Evolutionary conservation across 345 rosid genomes (phyloP).

Genomic region (Euphorbia lathyris): DNA sequence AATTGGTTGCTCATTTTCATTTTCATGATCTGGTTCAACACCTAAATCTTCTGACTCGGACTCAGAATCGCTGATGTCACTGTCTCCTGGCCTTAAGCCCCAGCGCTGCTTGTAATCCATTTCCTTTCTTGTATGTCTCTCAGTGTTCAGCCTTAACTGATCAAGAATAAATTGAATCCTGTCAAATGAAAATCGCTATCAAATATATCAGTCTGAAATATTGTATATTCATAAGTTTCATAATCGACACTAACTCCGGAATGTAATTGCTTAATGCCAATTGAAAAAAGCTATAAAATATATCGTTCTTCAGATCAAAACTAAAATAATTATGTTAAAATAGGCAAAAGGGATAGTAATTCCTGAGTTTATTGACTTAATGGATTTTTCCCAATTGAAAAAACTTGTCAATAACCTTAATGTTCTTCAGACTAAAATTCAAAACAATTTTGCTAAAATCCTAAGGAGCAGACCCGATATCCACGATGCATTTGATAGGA

Average conservation of each 20-base stretch:
- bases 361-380: neutral
- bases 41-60: conserved; percentile 29
- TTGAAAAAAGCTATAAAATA: too few species aligned
- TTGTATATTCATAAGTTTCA: neutral
- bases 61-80: conserved; percentile 32
- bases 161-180: neutral
- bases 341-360: too few species aligned
- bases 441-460: neutral
- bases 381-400: too few species aligned
- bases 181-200: neutral
- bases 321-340: too few species aligned
- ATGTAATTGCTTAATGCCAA: too few species aligned
- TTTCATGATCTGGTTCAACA: conserved; percentile 25
- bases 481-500: too few species aligned
- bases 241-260: neutral
- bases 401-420: too few species aligned
- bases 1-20: conserved; percentile 27
- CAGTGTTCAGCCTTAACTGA: conserved; percentile 13
- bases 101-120: conserved; percentile 43
- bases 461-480: neutral
- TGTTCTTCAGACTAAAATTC: neutral
- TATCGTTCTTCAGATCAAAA: neutral
- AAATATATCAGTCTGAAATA: neutral
- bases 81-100: conserved; percentile 44
- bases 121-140: too few species aligned